These are phyloP conservation scores for Nannochloropsis gaditana DNA, from an alignment of 108 stramenopile species.

Conservation along the genomic window DNA sequence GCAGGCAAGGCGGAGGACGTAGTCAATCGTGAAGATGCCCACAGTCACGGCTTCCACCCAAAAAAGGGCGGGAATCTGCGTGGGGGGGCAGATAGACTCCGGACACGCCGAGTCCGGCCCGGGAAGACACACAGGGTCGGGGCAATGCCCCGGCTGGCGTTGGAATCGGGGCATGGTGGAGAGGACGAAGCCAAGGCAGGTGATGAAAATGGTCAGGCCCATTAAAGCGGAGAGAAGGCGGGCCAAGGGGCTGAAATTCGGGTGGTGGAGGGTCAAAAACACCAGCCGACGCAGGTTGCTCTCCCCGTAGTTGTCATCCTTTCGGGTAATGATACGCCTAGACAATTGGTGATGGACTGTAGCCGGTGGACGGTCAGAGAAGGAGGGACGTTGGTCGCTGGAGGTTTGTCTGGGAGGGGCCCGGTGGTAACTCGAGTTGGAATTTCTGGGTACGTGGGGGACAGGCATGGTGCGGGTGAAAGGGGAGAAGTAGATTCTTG, in stretches of 20 bases:
- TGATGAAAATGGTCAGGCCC: not conserved
- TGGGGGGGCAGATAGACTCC: not conserved
- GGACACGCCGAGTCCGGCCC: not conserved
- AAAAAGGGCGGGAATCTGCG: not conserved
- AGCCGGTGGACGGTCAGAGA: too few relatives aligned
- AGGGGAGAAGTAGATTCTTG: too few relatives aligned
- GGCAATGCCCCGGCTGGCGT: not conserved
- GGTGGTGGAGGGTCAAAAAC: slow-evolving; percentile 16
- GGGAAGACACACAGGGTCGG: not conserved
- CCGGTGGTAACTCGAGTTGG: too few relatives aligned
- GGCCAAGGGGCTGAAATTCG: not conserved
- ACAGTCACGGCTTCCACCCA: not conserved
- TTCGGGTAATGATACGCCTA: too few relatives aligned
- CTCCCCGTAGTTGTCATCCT: not conserved
- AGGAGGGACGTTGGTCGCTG: too few relatives aligned
- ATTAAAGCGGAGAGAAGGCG: not conserved
- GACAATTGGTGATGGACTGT: too few relatives aligned
- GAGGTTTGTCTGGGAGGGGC: too few relatives aligned
- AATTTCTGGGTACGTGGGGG: too few relatives aligned
- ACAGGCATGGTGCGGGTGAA: too few relatives aligned
- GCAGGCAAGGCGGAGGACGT: not conserved
- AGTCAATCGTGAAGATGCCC: not conserved
- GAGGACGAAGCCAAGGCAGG: slow-evolving; percentile 17
- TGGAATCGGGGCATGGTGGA: slow-evolving; percentile 12
- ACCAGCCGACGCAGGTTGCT: not conserved